Conservation (phyloP, 2,329 filamentous ascomycete species). For the Colletotrichum eremochloae region DNA sequence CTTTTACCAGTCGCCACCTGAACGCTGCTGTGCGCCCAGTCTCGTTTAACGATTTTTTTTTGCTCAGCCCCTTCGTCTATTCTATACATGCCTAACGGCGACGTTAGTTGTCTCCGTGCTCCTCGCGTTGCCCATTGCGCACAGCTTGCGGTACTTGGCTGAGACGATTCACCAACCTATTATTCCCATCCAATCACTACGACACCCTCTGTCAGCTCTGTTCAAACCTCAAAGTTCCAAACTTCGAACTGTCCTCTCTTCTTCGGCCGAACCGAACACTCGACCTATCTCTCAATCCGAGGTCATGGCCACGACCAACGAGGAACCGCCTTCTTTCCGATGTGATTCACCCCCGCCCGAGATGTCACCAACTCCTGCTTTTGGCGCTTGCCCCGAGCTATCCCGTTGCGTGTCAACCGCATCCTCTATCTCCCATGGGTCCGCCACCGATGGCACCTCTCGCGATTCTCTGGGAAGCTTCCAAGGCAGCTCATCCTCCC, state of each 20-base stretch:
- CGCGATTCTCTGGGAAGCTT: constrained; percentile 71
- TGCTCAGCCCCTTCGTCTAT: constrained; percentile 1
- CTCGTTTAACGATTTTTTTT: background rate
- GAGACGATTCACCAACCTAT: constrained; percentile 29
- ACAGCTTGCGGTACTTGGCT: constrained; percentile 16
- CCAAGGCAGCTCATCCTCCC: constrained; percentile 69
- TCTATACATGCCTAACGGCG: constrained; percentile 17
- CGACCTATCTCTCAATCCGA: constrained; percentile 16
- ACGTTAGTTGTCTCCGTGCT: constrained; percentile 21
- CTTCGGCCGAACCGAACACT: constrained; percentile 13
- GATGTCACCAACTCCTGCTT: constrained; percentile 71
- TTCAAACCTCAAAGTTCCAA: background rate
- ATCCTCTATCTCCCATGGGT: constrained; percentile 70
- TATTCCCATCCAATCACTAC: constrained; percentile 16
- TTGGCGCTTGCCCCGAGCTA: constrained; percentile 70
- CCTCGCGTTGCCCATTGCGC: constrained; percentile 23
- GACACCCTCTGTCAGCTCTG: background rate
- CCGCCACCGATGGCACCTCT: constrained; percentile 61
- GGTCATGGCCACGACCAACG: constrained; percentile 53
- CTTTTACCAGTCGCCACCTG: constrained; percentile 17
- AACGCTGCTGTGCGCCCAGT: constrained; percentile 40
- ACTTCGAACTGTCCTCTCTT: background rate
- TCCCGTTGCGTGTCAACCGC: constrained; percentile 75
- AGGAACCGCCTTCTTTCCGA: constrained; percentile 55
- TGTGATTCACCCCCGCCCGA: constrained; percentile 76